Conservation (phyloP, 495 filamentous ascomycete species). For the Penicillium cataractarum region DNA sequence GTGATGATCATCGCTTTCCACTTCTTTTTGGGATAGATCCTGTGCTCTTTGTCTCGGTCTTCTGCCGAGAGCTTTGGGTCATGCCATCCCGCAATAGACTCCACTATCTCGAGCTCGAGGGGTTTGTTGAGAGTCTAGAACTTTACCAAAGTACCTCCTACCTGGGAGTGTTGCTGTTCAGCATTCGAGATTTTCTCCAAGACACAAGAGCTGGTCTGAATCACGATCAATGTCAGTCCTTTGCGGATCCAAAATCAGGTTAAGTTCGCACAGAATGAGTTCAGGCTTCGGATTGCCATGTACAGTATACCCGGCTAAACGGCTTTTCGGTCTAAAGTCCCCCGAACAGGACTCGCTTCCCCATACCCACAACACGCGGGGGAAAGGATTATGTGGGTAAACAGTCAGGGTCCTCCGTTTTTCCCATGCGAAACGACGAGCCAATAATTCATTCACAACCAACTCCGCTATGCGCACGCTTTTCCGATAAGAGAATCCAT, state of each 20-base stretch:
- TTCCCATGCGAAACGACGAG: background rate
- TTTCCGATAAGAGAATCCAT: background rate
- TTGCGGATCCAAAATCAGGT: background rate
- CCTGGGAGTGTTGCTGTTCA: background rate
- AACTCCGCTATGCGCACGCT: background rate
- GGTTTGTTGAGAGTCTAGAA: background rate
- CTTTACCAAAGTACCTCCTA: background rate
- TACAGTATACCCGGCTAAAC: background rate
- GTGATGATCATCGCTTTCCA: too few species aligned
- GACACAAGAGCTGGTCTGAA: background rate
- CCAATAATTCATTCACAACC: background rate
- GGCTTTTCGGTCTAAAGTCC: constrained; percentile 15
- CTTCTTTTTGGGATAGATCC: too few species aligned
- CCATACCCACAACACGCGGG: constrained; percentile 9
- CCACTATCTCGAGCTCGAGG: background rate
- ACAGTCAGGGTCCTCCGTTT: background rate
- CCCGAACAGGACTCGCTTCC: constrained; percentile 17
- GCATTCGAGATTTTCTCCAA: background rate
- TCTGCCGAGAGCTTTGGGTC: background rate
- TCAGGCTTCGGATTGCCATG: background rate
- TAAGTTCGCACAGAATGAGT: background rate
- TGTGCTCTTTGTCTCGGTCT: too few species aligned
- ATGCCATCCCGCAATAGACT: background rate
- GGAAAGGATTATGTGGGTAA: background rate
- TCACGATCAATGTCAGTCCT: background rate